Evolutionary conservation across 2,329 filamentous ascomycete genomes (phyloP).

Genomic region (Leptographium radiaticola): DNA sequence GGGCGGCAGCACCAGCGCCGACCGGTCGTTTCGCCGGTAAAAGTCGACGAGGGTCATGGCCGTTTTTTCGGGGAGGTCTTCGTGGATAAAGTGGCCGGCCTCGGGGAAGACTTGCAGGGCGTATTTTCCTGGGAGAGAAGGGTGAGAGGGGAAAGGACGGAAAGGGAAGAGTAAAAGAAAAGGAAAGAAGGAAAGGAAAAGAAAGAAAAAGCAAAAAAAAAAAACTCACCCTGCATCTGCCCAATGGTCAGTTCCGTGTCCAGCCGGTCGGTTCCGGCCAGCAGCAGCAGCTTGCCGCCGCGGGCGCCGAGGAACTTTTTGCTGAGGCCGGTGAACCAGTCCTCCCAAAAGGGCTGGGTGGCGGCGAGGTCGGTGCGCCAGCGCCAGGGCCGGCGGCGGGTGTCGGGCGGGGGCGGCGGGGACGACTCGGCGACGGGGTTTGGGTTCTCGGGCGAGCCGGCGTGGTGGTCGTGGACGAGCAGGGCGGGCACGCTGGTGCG

Average conservation of each 20-base stretch:
- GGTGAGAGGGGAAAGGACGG: neutral
- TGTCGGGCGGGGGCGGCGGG: neutral
- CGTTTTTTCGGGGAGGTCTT: conserved; percentile 84
- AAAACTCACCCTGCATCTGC: conserved; percentile 74
- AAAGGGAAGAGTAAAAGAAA: neutral
- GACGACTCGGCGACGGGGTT: neutral
- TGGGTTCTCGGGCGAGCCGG: no score
- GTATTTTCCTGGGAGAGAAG: conserved; percentile 57
- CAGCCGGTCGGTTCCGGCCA: conserved; percentile 79
- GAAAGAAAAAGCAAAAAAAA: neutral
- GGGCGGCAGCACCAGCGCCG: conserved; percentile 70
- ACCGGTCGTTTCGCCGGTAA: conserved; percentile 80
- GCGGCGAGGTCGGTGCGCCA: conserved; percentile 78
- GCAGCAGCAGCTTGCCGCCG: conserved; percentile 71
- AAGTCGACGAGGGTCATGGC: conserved; percentile 81
- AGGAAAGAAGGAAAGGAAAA: neutral
- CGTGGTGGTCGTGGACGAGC: conserved; percentile 42
- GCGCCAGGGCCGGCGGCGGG: conserved; percentile 42
- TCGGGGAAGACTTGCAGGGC: conserved; percentile 89
- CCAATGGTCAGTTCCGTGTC: conserved; percentile 91
- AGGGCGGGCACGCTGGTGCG: conserved; percentile 76
- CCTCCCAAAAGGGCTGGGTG: conserved; percentile 87
- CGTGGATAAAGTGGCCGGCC: conserved; percentile 92
- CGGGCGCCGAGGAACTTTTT: conserved; percentile 71
- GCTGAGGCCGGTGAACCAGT: conserved; percentile 82